Evolutionary conservation across 129 eudicot species (phyloP).

Genomic region (carrot (Daucus carota)): DH1_v3.0 NC_030385.2:39859501-39860000

Average conservation of each 20-base stretch:
- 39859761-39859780: neutral
- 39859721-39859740: conserved; percentile 1
- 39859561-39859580: too few relatives aligned
- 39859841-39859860: conserved; percentile 10
- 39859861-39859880: conserved; percentile 18
- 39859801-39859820: conserved; percentile 5
- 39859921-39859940: conserved; percentile 46
- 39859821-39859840: neutral
- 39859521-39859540: too few relatives aligned
- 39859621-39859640: conserved; percentile 50
- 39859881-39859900: conserved; percentile 24
- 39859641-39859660: conserved; percentile 44
- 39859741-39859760: neutral
- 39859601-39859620: conserved; percentile 31
- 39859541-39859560: too few relatives aligned
- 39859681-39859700: neutral
- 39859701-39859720: conserved; percentile 20
- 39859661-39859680: conserved; percentile 20
- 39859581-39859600: neutral
- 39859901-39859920: conserved; percentile 31
- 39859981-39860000: conserved; percentile 62
- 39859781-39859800: neutral
- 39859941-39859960: conserved; percentile 51
- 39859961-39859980: conserved; percentile 39
- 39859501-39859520: too few relatives aligned